These are phyloP conservation scores for Phialophora macrospora DNA, from an alignment of 2,329 filamentous ascomycete genomes.

Conservation along the genomic window DNA sequence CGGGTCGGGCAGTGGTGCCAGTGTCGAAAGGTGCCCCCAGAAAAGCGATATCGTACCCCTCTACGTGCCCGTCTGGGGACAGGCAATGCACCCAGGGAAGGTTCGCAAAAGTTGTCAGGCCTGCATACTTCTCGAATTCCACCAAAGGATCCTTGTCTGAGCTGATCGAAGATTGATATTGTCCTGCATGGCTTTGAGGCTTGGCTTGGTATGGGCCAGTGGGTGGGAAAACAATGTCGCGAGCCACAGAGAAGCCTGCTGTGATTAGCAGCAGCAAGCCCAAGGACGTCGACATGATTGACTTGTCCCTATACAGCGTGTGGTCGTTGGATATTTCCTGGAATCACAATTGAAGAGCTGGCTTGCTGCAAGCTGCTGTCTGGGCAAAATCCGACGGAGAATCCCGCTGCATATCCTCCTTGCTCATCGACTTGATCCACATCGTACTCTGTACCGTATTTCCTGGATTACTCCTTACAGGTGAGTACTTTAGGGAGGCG, in stretches of 20 bases:
- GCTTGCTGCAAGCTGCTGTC: neutral
- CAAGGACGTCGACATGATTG: conserved; percentile 18
- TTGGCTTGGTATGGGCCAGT: conserved; percentile 37
- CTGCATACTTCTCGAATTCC: conserved; percentile 49
- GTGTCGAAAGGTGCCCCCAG: conserved; percentile 60
- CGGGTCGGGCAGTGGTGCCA: conserved; percentile 58
- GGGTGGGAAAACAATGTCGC: conserved; percentile 43
- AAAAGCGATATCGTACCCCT: conserved; percentile 50
- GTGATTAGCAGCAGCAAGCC: conserved; percentile 15
- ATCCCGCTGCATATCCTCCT: neutral
- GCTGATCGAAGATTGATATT: conserved; percentile 30
- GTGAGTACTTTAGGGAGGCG: neutral
- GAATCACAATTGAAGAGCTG: neutral
- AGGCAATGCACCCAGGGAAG: conserved; percentile 45
- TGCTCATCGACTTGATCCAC: neutral
- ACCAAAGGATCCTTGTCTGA: conserved; percentile 49
- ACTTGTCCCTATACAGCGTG: neutral
- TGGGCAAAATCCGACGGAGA: neutral
- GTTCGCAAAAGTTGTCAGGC: conserved; percentile 44
- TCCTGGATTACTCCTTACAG: neutral
- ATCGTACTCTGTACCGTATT: neutral
- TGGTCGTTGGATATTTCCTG: neutral
- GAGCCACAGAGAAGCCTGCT: conserved; percentile 18
- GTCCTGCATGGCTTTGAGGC: conserved; percentile 7
- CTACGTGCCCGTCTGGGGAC: conserved; percentile 36